Evolutionary conservation across 768 basidiomycete genomes (phyloP).

Genomic region (Leccinum variicolor): DNA sequence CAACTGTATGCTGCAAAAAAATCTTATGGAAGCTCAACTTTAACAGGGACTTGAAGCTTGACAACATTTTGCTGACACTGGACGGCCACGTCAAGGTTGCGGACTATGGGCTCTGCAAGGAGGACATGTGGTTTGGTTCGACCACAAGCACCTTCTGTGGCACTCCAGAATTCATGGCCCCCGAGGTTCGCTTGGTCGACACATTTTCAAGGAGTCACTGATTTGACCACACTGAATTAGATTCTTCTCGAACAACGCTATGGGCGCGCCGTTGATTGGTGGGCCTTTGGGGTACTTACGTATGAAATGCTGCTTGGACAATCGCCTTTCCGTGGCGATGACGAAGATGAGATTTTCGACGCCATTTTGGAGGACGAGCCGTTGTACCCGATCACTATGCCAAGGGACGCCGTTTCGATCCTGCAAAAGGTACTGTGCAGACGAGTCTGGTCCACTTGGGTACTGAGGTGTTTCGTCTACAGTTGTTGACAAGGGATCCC

Average conservation of each 20-base stretch:
- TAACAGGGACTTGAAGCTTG: conserved; percentile 91
- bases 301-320: conserved; percentile 99
- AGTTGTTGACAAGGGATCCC: conserved; percentile 94
- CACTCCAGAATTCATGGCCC: conserved; percentile 99
- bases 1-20: neutral
- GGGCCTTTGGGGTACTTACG: conserved; percentile 98
- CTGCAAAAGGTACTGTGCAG: conserved; percentile 71
- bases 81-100: conserved; percentile 99
- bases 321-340: conserved; percentile 98
- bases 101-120: conserved; percentile 98
- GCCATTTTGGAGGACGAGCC: conserved; percentile 99
- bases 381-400: conserved; percentile 99
- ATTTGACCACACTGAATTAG: conserved; percentile 38
- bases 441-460: neutral
- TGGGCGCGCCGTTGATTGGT: conserved; percentile 99
- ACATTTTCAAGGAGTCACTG: neutral
- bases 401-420: conserved; percentile 92
- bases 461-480: conserved; percentile 30
- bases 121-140: conserved; percentile 96
- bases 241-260: conserved; percentile 99
- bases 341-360: conserved; percentile 99
- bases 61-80: conserved; percentile 94
- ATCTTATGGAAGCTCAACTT: neutral
- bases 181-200: conserved; percentile 63
- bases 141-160: conserved; percentile 99